Percentiles rank a stretch among this genome's conserved stretches.
Evolutionary conservation across 345 rosid genomes (phyloP).

Genomic region (Garcia nutans): DNA sequence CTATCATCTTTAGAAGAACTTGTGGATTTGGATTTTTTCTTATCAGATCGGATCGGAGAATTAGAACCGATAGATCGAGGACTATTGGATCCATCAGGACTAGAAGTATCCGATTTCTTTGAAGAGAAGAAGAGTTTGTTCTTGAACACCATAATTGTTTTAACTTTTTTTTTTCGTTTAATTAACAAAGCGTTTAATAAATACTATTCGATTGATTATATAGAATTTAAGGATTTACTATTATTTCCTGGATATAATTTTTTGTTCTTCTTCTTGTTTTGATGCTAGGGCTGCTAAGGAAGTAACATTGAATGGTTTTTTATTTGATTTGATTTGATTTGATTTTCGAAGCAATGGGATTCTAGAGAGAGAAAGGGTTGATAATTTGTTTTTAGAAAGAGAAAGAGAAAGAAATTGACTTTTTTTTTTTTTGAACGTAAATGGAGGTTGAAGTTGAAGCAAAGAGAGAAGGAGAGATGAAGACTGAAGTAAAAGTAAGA

Average conservation of each 20-base stretch:
- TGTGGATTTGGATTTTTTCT: conserved; percentile 69
- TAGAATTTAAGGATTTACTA: no score
- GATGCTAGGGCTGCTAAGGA: conserved; percentile 20
- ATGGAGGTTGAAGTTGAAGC: not conserved
- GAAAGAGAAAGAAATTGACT: conserved; percentile 1
- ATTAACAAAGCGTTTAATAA: not conserved
- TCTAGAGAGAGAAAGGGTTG: conserved; percentile 2
- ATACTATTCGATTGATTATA: not conserved
- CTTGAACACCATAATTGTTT: conserved; percentile 79
- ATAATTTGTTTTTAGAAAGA: not conserved
- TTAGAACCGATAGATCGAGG: conserved; percentile 84
- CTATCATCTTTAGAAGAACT: conserved; percentile 49
- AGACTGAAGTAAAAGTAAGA: not conserved
- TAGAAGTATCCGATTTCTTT: conserved; percentile 81
- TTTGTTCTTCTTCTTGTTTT: not conserved
- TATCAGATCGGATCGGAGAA: conserved; percentile 87
- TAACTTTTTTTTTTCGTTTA: not conserved
- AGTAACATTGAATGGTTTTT: conserved; percentile 15
- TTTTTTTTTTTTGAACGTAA: no score
- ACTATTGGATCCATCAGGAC: conserved; percentile 77
- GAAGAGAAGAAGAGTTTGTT: conserved; percentile 92
- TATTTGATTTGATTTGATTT: not conserved
- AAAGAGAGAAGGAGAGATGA: conserved; percentile 2
- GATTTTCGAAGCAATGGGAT: not conserved
- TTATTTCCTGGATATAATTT: no score